Evolutionary conservation across 495 filamentous ascomycete species (phyloP).

Genomic region (Wilcoxina mikolae): DNA sequence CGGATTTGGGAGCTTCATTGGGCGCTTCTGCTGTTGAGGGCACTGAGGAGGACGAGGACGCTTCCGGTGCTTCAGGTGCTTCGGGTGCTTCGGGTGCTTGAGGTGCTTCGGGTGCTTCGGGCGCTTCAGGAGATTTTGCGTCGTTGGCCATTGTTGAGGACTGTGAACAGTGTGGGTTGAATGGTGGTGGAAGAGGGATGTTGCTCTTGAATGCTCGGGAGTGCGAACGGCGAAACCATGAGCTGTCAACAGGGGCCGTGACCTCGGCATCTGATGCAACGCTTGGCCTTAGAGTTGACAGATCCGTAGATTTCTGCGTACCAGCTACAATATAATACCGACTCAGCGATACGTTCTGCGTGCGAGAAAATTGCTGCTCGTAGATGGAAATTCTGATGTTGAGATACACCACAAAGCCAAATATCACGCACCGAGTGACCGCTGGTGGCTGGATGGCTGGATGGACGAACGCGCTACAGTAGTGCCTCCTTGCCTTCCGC

Average conservation of each 20-base stretch:
- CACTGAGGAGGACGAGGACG: neutral
- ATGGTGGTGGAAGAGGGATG: neutral
- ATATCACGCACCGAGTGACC: too few species aligned
- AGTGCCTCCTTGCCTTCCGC: too few species aligned
- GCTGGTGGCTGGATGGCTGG: too few species aligned
- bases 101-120: neutral
- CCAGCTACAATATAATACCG: neutral
- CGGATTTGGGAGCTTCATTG: conserved; percentile 7
- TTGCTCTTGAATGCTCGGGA: neutral
- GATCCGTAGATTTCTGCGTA: neutral
- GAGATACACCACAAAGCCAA: too few species aligned
- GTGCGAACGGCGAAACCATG: neutral
- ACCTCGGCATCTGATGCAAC: neutral
- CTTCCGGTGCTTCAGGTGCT: neutral
- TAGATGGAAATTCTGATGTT: too few species aligned
- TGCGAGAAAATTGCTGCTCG: too few species aligned
- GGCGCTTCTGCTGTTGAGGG: conserved; percentile 3
- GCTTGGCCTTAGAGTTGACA: neutral
- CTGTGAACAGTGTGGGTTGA: too few species aligned
- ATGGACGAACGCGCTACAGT: too few species aligned
- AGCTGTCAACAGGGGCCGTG: neutral
- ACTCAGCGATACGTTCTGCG: too few species aligned
- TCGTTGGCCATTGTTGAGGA: neutral
- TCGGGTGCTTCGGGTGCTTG: neutral
- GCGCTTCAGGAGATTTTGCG: neutral